Conservation (phyloP, 2,329 filamentous ascomycete species). For the Diaporthe velutina region DNA sequence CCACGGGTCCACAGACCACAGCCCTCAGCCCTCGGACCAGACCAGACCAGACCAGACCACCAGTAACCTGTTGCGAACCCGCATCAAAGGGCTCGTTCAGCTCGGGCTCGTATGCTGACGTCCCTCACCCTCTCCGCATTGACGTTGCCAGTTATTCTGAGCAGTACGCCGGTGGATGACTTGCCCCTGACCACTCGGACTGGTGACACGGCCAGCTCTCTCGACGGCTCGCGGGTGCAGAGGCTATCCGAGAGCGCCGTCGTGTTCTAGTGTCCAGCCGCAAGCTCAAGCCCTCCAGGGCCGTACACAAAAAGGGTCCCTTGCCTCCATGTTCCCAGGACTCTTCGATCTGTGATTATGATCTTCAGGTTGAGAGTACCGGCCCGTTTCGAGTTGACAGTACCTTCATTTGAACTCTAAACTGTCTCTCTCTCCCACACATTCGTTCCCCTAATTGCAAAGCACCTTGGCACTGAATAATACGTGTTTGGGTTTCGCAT, state of each 20-base stretch:
- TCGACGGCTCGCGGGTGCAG: neutral
- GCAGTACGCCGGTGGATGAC: neutral
- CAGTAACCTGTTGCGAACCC: neutral
- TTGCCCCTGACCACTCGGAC: slow-evolving; percentile 1
- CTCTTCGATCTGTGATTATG: neutral
- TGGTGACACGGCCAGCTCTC: slow-evolving; percentile 1
- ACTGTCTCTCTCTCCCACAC: neutral
- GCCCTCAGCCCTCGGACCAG: slow-evolving; percentile 7
- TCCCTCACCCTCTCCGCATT: neutral
- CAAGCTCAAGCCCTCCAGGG: neutral
- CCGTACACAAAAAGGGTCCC: slow-evolving; percentile 9
- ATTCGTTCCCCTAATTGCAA: neutral
- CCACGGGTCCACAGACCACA: slow-evolving; percentile 1
- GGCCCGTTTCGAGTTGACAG: neutral
- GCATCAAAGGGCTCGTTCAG: neutral
- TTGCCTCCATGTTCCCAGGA: neutral
- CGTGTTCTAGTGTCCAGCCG: slow-evolving; percentile 8
- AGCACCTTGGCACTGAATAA: neutral
- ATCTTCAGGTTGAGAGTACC: neutral
- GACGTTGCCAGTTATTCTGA: neutral
- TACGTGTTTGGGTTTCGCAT: neutral
- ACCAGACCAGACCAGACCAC: neutral
- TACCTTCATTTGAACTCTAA: neutral
- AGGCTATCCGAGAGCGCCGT: neutral
- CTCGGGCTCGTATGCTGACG: slow-evolving; percentile 17